These are phyloP conservation scores for Cenococcum geophilum DNA, from an alignment of 495 filamentous ascomycete species.

Conservation along the genomic window DNA sequence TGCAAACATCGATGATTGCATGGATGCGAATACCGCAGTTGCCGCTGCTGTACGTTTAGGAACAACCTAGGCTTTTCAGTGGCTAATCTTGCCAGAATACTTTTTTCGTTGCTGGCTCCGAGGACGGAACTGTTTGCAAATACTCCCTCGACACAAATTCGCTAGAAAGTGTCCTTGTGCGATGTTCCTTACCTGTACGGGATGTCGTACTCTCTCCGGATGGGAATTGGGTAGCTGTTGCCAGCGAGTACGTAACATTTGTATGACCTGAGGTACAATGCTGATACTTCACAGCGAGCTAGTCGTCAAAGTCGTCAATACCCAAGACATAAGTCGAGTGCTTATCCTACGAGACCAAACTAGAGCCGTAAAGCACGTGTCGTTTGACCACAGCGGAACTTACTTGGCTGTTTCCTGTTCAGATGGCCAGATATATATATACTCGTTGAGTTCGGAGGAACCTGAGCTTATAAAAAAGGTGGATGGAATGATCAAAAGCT, in stretches of 20 bases:
- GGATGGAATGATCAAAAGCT: constrained; percentile 72
- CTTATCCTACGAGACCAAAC: constrained; percentile 72
- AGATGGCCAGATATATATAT: constrained; percentile 82
- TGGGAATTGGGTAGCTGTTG: constrained; percentile 83
- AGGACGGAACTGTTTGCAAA: constrained; percentile 87
- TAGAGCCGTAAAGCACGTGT: constrained; percentile 80
- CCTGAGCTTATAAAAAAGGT: constrained; percentile 75
- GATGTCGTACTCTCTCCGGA: constrained; percentile 81
- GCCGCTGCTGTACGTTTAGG: constrained; percentile 56
- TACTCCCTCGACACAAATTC: constrained; percentile 71
- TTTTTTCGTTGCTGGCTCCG: constrained; percentile 78
- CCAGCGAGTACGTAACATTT: constrained; percentile 64
- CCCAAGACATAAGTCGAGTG: constrained; percentile 65
- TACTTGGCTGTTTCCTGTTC: constrained; percentile 76
- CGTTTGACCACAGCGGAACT: constrained; percentile 76
- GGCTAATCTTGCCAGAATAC: constrained; percentile 51
- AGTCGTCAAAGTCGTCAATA: constrained; percentile 78
- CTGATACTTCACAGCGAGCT: constrained; percentile 55
- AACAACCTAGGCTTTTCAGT: background rate
- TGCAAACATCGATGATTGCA: constrained; percentile 77
- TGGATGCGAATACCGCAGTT: constrained; percentile 71
- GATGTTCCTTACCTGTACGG: constrained; percentile 74
- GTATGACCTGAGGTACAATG: background rate
- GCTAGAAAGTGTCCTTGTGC: constrained; percentile 72
- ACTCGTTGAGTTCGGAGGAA: constrained; percentile 73